Conservation (phyloP, 164 flowering plant genomes). For the Magnolia sinica region DNA sequence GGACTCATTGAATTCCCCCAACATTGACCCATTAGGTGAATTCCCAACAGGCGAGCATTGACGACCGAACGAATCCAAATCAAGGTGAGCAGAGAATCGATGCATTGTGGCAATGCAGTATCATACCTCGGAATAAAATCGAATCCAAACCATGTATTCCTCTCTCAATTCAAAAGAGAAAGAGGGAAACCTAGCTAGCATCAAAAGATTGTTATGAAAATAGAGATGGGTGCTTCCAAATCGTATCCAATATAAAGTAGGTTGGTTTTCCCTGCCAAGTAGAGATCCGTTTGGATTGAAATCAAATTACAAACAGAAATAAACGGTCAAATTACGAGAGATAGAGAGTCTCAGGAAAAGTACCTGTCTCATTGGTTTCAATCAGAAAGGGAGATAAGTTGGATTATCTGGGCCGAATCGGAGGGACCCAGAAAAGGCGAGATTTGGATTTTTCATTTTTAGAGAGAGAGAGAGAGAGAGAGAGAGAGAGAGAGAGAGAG, state of each 20-base stretch:
- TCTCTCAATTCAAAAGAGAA: no score
- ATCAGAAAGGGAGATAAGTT: neutral
- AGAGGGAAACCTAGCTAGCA: no score
- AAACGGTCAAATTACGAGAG: no score
- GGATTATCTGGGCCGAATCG: slow-evolving; percentile 2
- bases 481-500: neutral
- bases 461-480: neutral
- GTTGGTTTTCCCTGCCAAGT: neutral
- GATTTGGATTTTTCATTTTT: neutral
- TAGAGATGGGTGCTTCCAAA: no score
- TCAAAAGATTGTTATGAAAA: no score
- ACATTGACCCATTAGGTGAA: neutral
- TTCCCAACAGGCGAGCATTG: neutral
- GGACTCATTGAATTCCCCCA: neutral
- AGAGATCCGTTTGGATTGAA: neutral
- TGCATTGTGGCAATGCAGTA: no score
- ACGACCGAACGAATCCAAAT: neutral
- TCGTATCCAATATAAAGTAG: no score
- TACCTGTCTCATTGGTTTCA: neutral
- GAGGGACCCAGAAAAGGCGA: slow-evolving; percentile 14
- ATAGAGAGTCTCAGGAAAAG: neutral
- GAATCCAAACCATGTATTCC: no score
- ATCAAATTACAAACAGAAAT: neutral
- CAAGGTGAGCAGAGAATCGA: no score
- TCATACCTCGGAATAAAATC: no score